Base-by-base conservation (phyloP, 2,329 filamentous ascomycete genomes). In the Phaeosphaeria sp. region DNA sequence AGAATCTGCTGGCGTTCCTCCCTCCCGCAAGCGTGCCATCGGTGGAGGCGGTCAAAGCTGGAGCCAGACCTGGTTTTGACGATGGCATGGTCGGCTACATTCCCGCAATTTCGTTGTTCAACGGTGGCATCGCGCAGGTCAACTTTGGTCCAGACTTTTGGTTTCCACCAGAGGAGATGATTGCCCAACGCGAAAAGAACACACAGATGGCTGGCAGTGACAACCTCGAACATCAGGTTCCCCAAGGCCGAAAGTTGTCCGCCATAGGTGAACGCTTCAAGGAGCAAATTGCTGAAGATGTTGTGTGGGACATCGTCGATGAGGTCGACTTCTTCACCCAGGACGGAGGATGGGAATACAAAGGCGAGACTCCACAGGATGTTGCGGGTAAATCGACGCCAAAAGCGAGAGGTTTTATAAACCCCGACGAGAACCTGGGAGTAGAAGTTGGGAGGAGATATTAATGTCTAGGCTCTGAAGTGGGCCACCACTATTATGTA, bases 31-130 rank as follows among this genome's bases (percentile, higher is more conserved):
- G 92, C 5, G 88, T 87, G 59, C 89, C 90, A 4, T 85, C 88
- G 58, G 80, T 85, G 6, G 88, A 90, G 63, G 84, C 90, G 43
- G 81, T 86, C 13, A 88, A 90, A 59, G 83, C 90, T 42, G 92
- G 91, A 13, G 92, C 91, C 18, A 84, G 95, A 50, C 90, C 95
- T 60, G 92, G 92, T 25, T 87, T 96, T 60, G 95, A 99, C 72
- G 95, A 99, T 72, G 95, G 94, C 36, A 91, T 95, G 84, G 85
- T 97, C 1, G 96, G 95, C 11, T 99, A 99, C 79, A 97, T 96
- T 72, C 95, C 95, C 1, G 92, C 93, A 21, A 88, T 99, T 20
- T 95, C 93, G 67, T 90, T 95, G 21, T 98, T 97, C 79, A 89
- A 91, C 46, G 94, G 93, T 52, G 95, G 94, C 22, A 90, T 93